Conservation (phyloP, 352 stramenopile species). For the Globisporangium splendens region DNA sequence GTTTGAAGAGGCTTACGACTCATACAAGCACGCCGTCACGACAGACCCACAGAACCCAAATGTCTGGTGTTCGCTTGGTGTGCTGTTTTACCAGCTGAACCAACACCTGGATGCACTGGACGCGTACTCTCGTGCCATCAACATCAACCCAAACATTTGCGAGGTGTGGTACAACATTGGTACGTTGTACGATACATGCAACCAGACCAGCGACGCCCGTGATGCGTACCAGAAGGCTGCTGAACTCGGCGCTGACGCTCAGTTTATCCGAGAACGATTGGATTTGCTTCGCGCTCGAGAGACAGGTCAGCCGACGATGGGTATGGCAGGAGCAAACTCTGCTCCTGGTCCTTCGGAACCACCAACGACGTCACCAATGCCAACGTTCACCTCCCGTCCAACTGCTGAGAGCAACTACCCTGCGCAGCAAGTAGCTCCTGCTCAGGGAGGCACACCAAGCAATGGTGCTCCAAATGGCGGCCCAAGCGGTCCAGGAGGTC, state of each 20-base stretch:
- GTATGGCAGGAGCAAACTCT: slow-evolving; percentile 79
- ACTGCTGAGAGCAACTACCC: slow-evolving; percentile 62
- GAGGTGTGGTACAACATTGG: slow-evolving; percentile 91
- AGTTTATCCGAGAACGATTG: slow-evolving; percentile 82
- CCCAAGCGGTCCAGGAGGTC: slow-evolving; percentile 1
- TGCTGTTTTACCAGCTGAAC: slow-evolving; percentile 90
- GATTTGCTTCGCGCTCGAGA: slow-evolving; percentile 74
- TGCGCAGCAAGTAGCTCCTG: slow-evolving; percentile 23
- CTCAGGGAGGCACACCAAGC: slow-evolving; percentile 19
- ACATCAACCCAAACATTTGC: slow-evolving; percentile 90
- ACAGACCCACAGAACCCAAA: slow-evolving; percentile 89
- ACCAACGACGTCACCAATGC: slow-evolving; percentile 83
- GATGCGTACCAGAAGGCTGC: slow-evolving; percentile 88
- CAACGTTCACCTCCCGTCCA: slow-evolving; percentile 70
- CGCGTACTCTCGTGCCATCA: slow-evolving; percentile 87
- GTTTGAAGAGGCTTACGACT: slow-evolving; percentile 88
- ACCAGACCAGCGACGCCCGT: slow-evolving; percentile 86
- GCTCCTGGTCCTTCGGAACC: slow-evolving; percentile 75
- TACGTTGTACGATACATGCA: slow-evolving; percentile 89
- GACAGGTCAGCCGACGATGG: slow-evolving; percentile 77
- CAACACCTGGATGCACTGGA: slow-evolving; percentile 86
- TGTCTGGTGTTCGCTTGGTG: slow-evolving; percentile 88
- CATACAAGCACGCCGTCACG: slow-evolving; percentile 88
- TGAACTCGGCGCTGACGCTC: slow-evolving; percentile 75
- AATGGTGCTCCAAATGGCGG: slow-evolving; percentile 15